These are phyloP conservation scores for Aegilops umbellulata DNA, from an alignment of 176 grass and related monocot species.

Conservation along the genomic window DNA sequence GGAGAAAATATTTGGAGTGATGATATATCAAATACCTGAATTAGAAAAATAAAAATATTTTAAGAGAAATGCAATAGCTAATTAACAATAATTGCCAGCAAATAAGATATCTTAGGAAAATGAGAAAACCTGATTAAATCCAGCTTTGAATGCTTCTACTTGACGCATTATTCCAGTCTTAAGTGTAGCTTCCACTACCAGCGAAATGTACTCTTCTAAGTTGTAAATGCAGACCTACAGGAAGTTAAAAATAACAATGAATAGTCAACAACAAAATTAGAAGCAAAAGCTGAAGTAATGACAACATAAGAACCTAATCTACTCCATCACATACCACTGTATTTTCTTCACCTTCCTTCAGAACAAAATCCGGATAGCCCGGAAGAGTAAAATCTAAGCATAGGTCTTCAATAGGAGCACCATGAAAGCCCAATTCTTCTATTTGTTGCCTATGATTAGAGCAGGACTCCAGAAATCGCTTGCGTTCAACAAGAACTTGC, in stretches of 20 bases:
- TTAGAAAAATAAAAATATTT: not conserved
- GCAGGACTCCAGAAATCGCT: constrained; percentile 40
- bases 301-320: not conserved
- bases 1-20: constrained; percentile 83
- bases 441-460: constrained; percentile 35
- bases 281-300: not conserved
- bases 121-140: constrained; percentile 76
- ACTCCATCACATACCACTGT: constrained; percentile 44
- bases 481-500: constrained; percentile 63
- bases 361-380: constrained; percentile 76
- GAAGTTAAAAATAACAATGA: constrained; percentile 18
- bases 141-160: constrained; percentile 72
- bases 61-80: not conserved
- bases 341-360: constrained; percentile 65
- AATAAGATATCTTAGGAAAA: constrained; percentile 7
- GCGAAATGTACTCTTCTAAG: constrained; percentile 79
- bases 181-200: constrained; percentile 74
- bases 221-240: constrained; percentile 74
- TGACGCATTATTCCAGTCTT: constrained; percentile 71
- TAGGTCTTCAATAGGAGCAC: constrained; percentile 66
- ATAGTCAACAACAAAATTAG: not conserved
- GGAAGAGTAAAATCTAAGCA: constrained; percentile 89
- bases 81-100: not conserved
- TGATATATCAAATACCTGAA: constrained; percentile 83
- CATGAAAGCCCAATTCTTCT: constrained; percentile 54